Evolutionary conservation across 1,284 basidiomycete species (phyloP).

Genomic region (Pterulicium gracile): DNA sequence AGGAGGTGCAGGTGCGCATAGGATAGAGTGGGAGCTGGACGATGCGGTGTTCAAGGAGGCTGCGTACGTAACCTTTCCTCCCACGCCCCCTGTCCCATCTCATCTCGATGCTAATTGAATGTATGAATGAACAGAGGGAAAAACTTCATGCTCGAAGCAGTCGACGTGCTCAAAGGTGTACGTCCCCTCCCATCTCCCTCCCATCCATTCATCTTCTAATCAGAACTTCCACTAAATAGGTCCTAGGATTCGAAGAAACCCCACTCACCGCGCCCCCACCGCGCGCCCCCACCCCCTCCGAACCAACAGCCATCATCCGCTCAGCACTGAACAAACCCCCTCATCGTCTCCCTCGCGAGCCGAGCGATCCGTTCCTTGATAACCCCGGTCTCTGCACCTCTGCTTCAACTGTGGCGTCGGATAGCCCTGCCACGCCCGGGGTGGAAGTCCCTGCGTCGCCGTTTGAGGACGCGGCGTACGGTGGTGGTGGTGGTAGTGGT

Average conservation of each 20-base stretch:
- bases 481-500: neutral
- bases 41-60: conserved; percentile 78
- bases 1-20: conserved; percentile 57
- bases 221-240: too few relatives aligned
- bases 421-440: neutral
- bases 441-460: conserved; percentile 10
- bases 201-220: too few relatives aligned
- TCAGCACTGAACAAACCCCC: conserved; percentile 22
- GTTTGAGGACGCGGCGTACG: conserved; percentile 23
- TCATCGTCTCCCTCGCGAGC: conserved; percentile 44
- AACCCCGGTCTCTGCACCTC: conserved; percentile 47
- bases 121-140: too few relatives aligned
- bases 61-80: conserved; percentile 42
- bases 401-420: neutral
- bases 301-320: conserved; percentile 23
- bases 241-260: conserved; percentile 60
- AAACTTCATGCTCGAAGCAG: conserved; percentile 75
- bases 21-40: conserved; percentile 72
- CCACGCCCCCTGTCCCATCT: too few relatives aligned
- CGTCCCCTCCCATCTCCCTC: conserved; percentile 23
- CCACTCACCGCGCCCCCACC: conserved; percentile 26
- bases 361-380: conserved; percentile 72
- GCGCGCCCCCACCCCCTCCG: conserved; percentile 25
- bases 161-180: conserved; percentile 74
- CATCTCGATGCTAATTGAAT: too few relatives aligned